phyloP scores from a whole-genome alignment of 179 eudicot species.

The Silene vulgaris region DNA sequence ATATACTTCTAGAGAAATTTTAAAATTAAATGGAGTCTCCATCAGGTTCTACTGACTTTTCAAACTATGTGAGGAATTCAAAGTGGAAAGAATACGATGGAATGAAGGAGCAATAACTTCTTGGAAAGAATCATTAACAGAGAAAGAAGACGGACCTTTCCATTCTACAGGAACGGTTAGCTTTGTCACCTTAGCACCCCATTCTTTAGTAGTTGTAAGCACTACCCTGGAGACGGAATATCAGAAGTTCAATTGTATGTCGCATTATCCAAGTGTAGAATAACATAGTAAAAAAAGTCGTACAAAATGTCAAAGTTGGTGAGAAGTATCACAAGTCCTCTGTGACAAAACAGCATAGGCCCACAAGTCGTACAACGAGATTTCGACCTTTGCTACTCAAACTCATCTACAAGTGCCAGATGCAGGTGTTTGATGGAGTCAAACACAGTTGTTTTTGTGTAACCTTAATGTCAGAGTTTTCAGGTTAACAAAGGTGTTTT shows the following conservation, averaged over 20 bases:
- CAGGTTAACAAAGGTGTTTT: too few species aligned
- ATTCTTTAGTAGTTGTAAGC: constrained; percentile 66
- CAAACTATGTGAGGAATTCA: too few species aligned
- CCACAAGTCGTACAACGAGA: background rate
- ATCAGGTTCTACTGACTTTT: too few species aligned
- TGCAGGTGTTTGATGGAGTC: too few species aligned
- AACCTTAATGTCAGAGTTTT: too few species aligned
- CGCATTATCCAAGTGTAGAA: constrained; percentile 13
- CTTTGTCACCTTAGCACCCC: constrained; percentile 87
- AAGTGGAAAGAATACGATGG: too few species aligned
- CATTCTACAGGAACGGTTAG: constrained; percentile 87
- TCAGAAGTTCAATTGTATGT: background rate
- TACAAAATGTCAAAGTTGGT: background rate
- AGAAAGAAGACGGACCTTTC: constrained; percentile 61
- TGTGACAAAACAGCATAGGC: background rate
- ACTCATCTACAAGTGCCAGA: background rate
- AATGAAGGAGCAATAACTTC: background rate
- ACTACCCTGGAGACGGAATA: constrained; percentile 56
- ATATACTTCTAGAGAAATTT: too few species aligned
- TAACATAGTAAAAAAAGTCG: background rate
- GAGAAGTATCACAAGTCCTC: background rate
- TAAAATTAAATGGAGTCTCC: too few species aligned
- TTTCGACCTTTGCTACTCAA: too few species aligned
- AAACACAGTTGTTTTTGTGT: too few species aligned
- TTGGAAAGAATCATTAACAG: background rate